Base-by-base conservation (phyloP, 2,329 filamentous ascomycete species). In the Diaporthe sp. region DNA sequence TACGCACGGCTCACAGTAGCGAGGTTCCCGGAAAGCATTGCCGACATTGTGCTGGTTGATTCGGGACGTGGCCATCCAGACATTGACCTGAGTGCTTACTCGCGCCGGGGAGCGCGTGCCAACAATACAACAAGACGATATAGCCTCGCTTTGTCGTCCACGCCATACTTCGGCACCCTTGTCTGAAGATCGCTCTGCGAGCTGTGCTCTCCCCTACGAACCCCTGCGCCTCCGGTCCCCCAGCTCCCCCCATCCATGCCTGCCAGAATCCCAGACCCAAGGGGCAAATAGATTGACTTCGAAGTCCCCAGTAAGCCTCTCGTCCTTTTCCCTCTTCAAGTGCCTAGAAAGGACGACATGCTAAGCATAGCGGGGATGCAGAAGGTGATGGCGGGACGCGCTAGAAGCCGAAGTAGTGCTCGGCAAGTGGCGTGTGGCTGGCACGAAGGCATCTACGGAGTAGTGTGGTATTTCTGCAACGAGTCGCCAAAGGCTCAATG, bases 361-460 rank as follows among this genome's bases (percentile, higher is more conserved):
- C 37, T 61, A 9, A 10, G 34, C 19, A 25, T 60, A 12, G 2
- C 19, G 22, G 22, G 37, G 37, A 22, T 44, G 37, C 58, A 62
- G 13, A 15, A 62, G n/a, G 31, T 19, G 55, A 62, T 17, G 25
- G 60, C 60, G 37, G 60, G 60, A 31, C n/a, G 60, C 44, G 37
- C 34, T 44, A 55, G 65, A 28, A 70, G 65, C 65, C 65, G 46
- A 55, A 42, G 12, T 53, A 31, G 60, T 46, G 22, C 34, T 65
- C 60, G 60, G 60, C 22, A 42, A 55, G n/a, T 70, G 65, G 65
- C 65, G 65, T 37, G 49, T 70, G 46, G 65, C 65, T 53, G 49
- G 65, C 65, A 34, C 49, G 46, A 37, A 46, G 49, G 46, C 65
- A 46, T 68, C 34, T 42, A 19, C 17, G 51, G 9, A 51, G 22